Base-by-base conservation (phyloP, 129 eudicot species). In the Saposhnikovia divaricata region DNA sequence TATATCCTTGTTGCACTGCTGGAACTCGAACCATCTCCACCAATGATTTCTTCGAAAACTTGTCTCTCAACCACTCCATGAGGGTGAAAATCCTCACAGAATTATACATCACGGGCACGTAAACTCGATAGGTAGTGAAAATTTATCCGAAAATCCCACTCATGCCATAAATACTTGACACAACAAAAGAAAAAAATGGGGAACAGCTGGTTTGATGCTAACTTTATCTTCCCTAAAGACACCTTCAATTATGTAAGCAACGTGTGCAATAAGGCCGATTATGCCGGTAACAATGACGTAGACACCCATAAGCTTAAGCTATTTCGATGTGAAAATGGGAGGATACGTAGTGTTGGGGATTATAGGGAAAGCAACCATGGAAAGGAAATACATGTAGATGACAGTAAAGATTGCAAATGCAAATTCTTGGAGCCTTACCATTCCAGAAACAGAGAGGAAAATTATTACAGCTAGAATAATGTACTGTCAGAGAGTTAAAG, bases 161-260 rank as follows among this genome's bases (percentile, higher is more conserved):
- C 97, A 96, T 82, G 91, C 98, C 86, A 91, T 72, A 66, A 91
- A 87, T 18, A 95, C 76, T 81, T 95, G 98, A 66, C 92, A 84
- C 0, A 96, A 87, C 16, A 95, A 72, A 6, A 95, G 80, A 68
- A 92, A 92, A 92, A 87, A 37, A 31, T 90, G 97, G 0, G 98
- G 96, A 0, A 91, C 93, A 0, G 97, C 97, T 0, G 96, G 91
- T 78, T 89, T 89, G n/a, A 92, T 88, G 7, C 96, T 93, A 57
- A 87, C 91, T 70, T 87, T 89, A 23, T 92, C 96, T 0, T 97
- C 93, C 46, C 83, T 90, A 6, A 77, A 46, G 1, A 95, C 81
- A 0, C 98, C 98, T 53, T 91, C 89, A 23, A 89, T 82, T 9
- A 95, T 87, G 85, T 89, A 95, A 0, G 82, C 92, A 0, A 89